A percentile compares a stretch with the other conserved stretches of the same genome.
Evolutionary conservation across 1,284 basidiomycete species (phyloP).

Genomic region (Trichosporon coremiiforme): DNA sequence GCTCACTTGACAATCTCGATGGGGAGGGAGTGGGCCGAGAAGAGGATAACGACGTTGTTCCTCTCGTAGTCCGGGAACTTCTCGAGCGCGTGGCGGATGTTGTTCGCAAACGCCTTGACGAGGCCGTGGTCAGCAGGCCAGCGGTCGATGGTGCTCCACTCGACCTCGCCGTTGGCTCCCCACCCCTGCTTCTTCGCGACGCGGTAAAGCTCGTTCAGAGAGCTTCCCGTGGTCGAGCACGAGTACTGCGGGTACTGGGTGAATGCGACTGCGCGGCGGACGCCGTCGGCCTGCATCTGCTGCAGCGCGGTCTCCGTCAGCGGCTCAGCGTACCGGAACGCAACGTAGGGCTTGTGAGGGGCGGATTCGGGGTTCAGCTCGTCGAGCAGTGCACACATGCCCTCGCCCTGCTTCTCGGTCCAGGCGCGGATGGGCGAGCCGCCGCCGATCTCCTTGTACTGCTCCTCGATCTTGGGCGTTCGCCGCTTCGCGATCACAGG

Average conservation of each 20-base stretch:
- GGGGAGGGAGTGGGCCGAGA: conserved; percentile 97
- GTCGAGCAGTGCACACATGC: conserved; percentile 87
- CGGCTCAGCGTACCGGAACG: conserved; percentile 89
- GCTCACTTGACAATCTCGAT: conserved; percentile 86
- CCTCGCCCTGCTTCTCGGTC: conserved; percentile 83
- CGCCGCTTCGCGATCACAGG: conserved; percentile 86
- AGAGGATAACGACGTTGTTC: conserved; percentile 78
- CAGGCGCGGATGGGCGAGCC: conserved; percentile 96
- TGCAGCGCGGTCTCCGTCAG: conserved; percentile 80
- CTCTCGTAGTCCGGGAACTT: conserved; percentile 73
- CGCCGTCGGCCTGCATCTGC: conserved; percentile 87
- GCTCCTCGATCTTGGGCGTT: conserved; percentile 92
- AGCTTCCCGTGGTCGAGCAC: conserved; percentile 96
- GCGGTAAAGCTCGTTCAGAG: conserved; percentile 85
- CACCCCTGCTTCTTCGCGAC: conserved; percentile 58
- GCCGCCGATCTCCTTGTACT: conserved; percentile 93
- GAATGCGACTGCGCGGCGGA: conserved; percentile 91
- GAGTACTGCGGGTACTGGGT: conserved; percentile 99
- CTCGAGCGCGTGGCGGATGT: conserved; percentile 78
- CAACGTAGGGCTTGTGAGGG: conserved; percentile 94
- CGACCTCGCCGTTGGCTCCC: conserved; percentile 63
- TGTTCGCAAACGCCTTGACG: conserved; percentile 88
- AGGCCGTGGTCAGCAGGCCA: conserved; percentile 96
- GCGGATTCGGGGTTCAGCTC: conserved; percentile 89
- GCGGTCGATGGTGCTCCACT: conserved; percentile 97